Evolutionary conservation across 2,329 filamentous ascomycete species (phyloP).

Genomic region (Leptographium lundbergii): DNA sequence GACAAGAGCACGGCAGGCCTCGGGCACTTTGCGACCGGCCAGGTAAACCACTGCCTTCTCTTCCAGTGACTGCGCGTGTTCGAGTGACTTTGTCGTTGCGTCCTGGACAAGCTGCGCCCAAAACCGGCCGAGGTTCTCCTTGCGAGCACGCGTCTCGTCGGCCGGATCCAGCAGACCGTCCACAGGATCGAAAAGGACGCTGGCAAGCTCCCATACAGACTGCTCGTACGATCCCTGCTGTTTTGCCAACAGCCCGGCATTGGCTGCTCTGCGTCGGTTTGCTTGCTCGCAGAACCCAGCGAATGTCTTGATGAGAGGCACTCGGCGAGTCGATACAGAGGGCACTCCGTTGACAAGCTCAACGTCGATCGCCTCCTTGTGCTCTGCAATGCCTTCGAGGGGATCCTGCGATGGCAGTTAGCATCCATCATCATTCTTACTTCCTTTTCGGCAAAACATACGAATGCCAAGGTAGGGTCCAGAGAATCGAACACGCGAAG

Average conservation of each 20-base stretch:
- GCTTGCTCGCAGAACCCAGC: slow-evolving; percentile 31
- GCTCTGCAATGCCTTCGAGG: slow-evolving; percentile 19
- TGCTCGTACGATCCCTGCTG: slow-evolving; percentile 44
- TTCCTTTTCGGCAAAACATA: slow-evolving; percentile 1
- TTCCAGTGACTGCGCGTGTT: slow-evolving; percentile 52
- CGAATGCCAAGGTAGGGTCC: background rate
- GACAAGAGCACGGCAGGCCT: slow-evolving; percentile 71
- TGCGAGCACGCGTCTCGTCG: slow-evolving; percentile 28
- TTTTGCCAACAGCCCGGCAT: slow-evolving; percentile 22
- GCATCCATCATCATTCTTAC: background rate
- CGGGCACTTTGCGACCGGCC: slow-evolving; percentile 63
- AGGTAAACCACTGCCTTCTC: slow-evolving; percentile 76
- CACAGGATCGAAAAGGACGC: slow-evolving; percentile 72
- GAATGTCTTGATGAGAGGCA: slow-evolving; percentile 29
- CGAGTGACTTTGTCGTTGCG: slow-evolving; percentile 34
- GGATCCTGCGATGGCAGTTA: slow-evolving; percentile 23
- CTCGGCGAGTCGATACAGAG: slow-evolving; percentile 33
- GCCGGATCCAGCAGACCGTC: slow-evolving; percentile 28
- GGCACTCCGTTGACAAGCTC: slow-evolving; percentile 45
- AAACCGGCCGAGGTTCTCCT: slow-evolving; percentile 54
- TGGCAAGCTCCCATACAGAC: slow-evolving; percentile 73
- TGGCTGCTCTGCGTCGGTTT: slow-evolving; percentile 16
- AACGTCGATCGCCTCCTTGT: slow-evolving; percentile 44
- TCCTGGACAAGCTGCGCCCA: slow-evolving; percentile 55
- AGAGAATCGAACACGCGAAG: slow-evolving; percentile 4